A percentile compares a stretch with the other conserved stretches of the same genome.
These are phyloP conservation scores for Globisporangium acanthophoron DNA, from an alignment of 352 stramenopile genomes.

Conservation along the genomic window DNA sequence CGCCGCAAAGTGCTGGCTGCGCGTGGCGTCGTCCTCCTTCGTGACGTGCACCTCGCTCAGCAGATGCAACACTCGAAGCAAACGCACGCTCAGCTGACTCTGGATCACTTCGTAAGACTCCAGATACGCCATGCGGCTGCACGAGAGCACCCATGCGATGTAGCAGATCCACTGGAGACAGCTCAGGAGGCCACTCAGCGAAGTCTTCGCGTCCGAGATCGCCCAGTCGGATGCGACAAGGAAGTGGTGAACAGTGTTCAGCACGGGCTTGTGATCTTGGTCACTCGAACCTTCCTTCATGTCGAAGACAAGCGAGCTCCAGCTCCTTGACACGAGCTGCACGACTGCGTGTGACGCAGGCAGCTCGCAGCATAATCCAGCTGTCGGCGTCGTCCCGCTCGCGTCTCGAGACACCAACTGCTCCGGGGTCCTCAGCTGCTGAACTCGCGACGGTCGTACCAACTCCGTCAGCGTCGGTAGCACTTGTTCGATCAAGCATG, in stretches of 20 bases:
- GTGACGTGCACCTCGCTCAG: slow-evolving; percentile 14
- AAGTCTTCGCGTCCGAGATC: slow-evolving; percentile 17
- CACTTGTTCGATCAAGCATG: background rate
- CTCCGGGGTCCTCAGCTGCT: background rate
- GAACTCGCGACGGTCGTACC: background rate
- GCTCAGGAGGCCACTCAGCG: slow-evolving; percentile 16
- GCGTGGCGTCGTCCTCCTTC: slow-evolving; percentile 7
- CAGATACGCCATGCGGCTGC: slow-evolving; percentile 12
- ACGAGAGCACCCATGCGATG: slow-evolving; percentile 9
- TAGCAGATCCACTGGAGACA: slow-evolving; percentile 37
- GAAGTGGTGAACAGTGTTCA: slow-evolving; percentile 23
- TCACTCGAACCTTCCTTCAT: slow-evolving; percentile 1
- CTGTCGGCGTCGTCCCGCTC: background rate
- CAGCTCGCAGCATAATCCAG: slow-evolving; percentile 7
- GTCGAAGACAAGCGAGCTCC: slow-evolving; percentile 14
- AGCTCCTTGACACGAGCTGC: slow-evolving; percentile 29
- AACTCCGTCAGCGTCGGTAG: slow-evolving; percentile 5
- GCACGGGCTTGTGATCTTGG: slow-evolving; percentile 6
- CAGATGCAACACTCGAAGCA: slow-evolving; percentile 30
- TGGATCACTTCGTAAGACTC: slow-evolving; percentile 6
- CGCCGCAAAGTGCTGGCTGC: slow-evolving; percentile 25
- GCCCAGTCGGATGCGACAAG: slow-evolving; percentile 19
- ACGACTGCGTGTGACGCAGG: slow-evolving; percentile 17
- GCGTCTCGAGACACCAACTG: background rate
- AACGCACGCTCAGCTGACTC: slow-evolving; percentile 24